A percentile compares a stretch with the other conserved stretches of the same genome.
Conservation (phyloP, 2,329 filamentous ascomycete genomes). For the Colletotrichum sp. region DNA sequence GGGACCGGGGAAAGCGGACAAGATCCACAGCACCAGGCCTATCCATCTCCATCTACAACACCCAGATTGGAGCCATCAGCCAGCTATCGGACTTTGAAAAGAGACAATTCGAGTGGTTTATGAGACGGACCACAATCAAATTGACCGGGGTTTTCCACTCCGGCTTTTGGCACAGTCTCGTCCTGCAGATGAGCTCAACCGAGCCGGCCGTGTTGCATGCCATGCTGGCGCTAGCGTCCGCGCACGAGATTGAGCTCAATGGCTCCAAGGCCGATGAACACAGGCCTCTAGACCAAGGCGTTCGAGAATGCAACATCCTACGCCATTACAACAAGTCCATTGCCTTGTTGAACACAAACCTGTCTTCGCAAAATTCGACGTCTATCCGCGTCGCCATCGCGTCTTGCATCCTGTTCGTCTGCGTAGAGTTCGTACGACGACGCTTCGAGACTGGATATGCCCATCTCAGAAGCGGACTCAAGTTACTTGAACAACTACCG, state of each 20-base stretch:
- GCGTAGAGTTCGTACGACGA: conserved; percentile 38
- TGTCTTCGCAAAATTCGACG: conserved; percentile 25
- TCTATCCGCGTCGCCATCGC: conserved; percentile 42
- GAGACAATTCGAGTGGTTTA: conserved; percentile 48
- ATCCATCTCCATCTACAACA: neutral
- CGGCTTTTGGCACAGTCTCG: conserved; percentile 40
- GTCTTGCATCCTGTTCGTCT: conserved; percentile 40
- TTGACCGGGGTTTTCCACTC: conserved; percentile 39
- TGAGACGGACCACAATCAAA: conserved; percentile 37
- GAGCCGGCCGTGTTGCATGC: conserved; percentile 47
- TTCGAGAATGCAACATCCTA: conserved; percentile 29
- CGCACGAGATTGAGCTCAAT: conserved; percentile 29
- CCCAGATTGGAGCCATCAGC: neutral
- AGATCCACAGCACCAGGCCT: neutral
- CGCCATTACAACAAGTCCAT: conserved; percentile 43
- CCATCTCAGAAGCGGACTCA: conserved; percentile 49
- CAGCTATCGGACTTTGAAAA: neutral
- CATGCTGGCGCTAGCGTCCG: conserved; percentile 40
- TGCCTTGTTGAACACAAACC: conserved; percentile 36
- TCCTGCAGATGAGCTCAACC: conserved; percentile 37
- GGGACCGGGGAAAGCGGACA: conserved; percentile 16
- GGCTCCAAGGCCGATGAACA: neutral
- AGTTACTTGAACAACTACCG: conserved; percentile 31
- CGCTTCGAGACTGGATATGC: conserved; percentile 38
- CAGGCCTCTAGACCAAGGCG: neutral